Evolutionary conservation across 331 rosid species (phyloP).

Genomic region (Malus hybrid): DNA sequence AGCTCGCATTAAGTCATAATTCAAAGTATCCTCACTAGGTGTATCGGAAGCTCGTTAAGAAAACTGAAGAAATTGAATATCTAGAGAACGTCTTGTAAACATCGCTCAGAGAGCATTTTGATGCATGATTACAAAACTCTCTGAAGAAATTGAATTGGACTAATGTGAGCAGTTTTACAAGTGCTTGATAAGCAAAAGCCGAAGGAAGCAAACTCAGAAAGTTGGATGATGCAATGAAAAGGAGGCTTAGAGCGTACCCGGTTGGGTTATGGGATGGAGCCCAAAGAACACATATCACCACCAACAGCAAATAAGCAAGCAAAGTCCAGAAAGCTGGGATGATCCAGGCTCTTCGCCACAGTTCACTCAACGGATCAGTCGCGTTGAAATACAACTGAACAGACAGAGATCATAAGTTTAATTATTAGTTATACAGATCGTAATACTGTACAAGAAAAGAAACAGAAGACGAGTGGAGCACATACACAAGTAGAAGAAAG

Average conservation of each 20-base stretch:
- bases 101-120: neutral
- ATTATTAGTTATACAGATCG: neutral
- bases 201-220: neutral
- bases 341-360: constrained; percentile 78
- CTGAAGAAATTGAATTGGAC: neutral
- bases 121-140: neutral
- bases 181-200: neutral
- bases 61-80: neutral
- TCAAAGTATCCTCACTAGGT: neutral
- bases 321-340: constrained; percentile 78
- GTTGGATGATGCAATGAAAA: neutral
- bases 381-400: constrained; percentile 83
- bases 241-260: constrained; percentile 31
- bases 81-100: neutral
- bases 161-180: neutral
- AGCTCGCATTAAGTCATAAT: neutral
- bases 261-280: constrained; percentile 74
- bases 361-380: constrained; percentile 62
- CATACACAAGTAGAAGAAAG: neutral
- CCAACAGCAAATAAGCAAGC: constrained; percentile 54
- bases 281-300: constrained; percentile 65
- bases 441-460: neutral
- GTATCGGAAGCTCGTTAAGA: neutral
- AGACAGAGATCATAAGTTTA: constrained; percentile 17
- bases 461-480: neutral